Evolutionary conservation across 2,329 filamentous ascomycete genomes (phyloP).

Genomic region (Colletotrichum liaoningense): DNA sequence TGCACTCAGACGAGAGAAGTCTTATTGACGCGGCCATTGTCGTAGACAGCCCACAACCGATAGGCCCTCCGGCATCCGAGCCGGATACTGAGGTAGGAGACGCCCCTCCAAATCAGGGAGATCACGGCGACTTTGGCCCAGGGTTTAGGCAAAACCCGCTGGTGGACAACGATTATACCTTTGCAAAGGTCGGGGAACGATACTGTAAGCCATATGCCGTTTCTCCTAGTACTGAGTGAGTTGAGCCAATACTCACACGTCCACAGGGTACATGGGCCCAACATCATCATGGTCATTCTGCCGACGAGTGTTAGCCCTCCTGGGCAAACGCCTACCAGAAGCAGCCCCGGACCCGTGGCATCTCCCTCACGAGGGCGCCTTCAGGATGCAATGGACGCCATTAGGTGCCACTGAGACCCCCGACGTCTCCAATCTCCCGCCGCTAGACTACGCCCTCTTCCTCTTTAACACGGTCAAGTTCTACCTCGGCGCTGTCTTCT

Average conservation of each 20-base stretch:
- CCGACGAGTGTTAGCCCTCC: conserved; percentile 45
- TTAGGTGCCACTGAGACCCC: conserved; percentile 40
- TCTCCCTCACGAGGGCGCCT: conserved; percentile 44
- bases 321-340: conserved; percentile 46
- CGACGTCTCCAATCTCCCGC: conserved; percentile 42
- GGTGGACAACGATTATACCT: conserved; percentile 46
- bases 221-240: background rate
- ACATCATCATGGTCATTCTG: conserved; percentile 51
- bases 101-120: conserved; percentile 1
- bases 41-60: conserved; percentile 14
- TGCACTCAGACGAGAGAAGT: background rate
- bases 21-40: background rate
- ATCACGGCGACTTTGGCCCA: conserved; percentile 18
- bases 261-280: conserved; percentile 48
- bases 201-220: conserved; percentile 40
- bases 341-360: conserved; percentile 46
- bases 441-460: conserved; percentile 39
- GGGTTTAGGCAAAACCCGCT: conserved; percentile 42
- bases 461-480: conserved; percentile 41
- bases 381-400: conserved; percentile 43
- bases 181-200: conserved; percentile 44
- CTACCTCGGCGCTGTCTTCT: conserved; percentile 39
- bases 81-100: conserved; percentile 18
- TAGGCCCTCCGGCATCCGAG: conserved; percentile 11
- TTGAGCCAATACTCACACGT: background rate